Conservation (phyloP, 768 basidiomycete species). For the Tricholoma furcatifolium region DNA sequence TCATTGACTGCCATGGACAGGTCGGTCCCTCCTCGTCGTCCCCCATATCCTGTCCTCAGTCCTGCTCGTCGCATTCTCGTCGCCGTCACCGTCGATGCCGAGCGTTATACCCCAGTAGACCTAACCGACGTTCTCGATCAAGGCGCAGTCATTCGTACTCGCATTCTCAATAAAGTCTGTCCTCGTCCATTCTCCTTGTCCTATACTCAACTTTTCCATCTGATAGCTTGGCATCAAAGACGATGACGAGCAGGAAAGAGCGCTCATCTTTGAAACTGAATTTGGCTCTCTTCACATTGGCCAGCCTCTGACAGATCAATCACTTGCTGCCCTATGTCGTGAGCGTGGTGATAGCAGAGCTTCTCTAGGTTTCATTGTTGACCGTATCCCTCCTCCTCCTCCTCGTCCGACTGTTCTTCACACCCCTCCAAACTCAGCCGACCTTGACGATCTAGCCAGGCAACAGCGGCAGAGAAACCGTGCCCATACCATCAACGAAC, state of each 20-base stretch:
- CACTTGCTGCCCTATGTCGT: constrained; percentile 13
- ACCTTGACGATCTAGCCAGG: constrained; percentile 1
- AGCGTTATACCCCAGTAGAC: constrained; percentile 21
- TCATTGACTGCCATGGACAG: neutral
- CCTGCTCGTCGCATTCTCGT: constrained; percentile 13
- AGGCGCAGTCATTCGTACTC: constrained; percentile 17
- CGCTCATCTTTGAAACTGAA: constrained; percentile 21
- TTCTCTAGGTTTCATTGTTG: constrained; percentile 19
- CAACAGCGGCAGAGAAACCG: constrained; percentile 6
- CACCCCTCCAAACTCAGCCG: constrained; percentile 4
- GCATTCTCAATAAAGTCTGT: constrained; percentile 18
- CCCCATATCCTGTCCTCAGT: constrained; percentile 4
- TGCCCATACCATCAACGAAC: constrained; percentile 11
- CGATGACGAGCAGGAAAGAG: constrained; percentile 10
- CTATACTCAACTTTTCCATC: neutral
- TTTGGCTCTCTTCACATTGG: constrained; percentile 19
- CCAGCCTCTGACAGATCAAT: constrained; percentile 13
- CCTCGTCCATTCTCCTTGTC: neutral
- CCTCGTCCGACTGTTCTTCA: neutral
- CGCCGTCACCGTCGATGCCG: constrained; percentile 18
- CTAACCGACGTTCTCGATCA: constrained; percentile 18
- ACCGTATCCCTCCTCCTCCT: constrained; percentile 2
- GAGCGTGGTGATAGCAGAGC: constrained; percentile 18
- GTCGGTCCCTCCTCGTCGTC: neutral
- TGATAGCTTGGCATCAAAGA: constrained; percentile 17